Evolutionary conservation across 352 stramenopile genomes (phyloP), one percentile per base, ranked within the genome.

Genomic region (Phytophthora agathidicida): DNA sequence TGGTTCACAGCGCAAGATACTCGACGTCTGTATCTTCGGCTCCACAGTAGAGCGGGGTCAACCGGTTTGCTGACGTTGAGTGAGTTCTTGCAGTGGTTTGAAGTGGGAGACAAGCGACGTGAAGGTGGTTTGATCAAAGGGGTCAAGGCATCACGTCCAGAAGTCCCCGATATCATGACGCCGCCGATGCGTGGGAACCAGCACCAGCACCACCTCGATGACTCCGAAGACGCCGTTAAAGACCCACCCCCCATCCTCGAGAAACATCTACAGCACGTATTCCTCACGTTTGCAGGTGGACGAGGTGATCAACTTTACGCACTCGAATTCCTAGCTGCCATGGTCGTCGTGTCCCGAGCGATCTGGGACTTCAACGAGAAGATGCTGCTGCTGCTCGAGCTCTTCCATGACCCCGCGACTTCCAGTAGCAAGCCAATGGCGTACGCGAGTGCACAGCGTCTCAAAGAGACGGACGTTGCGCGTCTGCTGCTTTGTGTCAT

Each of bases 301-400:
- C 24, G 56, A 13, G 42, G 54, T 5, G 56, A 43, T 27, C 71
- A 69, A 3, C 10, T 91, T 14, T 89, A 80, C 22, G 81, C 71
- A 8, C 63, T 87, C 31, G 79, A 89, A 38, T 88, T 89, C 26
- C 67, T 91, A 24, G 77, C 79, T 5, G 71, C 73, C 1, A 70
- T 89, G 38, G 71, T 85, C 0, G 46, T 91, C 0, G 60, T 74
- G 11, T 91, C 81, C 5, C 73, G 73, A 31, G 79, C 79, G 51
- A 88, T 91, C 33, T 91, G 81, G 81, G 58, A 63, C 8, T 49
- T 75, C 2, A 65, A 87, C 7, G 69, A 91, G 19, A 91, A 91
- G 46, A 37, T 78, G 33, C 52, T 54, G 32, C 42, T 89, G 46
- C 44, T 91, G 13, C 57, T 86, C 7, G 60, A 75, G 44, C 44